These are phyloP conservation scores for Pholiota adiposa DNA, from an alignment of 1,284 basidiomycete genomes.

Conservation along the genomic window DNA sequence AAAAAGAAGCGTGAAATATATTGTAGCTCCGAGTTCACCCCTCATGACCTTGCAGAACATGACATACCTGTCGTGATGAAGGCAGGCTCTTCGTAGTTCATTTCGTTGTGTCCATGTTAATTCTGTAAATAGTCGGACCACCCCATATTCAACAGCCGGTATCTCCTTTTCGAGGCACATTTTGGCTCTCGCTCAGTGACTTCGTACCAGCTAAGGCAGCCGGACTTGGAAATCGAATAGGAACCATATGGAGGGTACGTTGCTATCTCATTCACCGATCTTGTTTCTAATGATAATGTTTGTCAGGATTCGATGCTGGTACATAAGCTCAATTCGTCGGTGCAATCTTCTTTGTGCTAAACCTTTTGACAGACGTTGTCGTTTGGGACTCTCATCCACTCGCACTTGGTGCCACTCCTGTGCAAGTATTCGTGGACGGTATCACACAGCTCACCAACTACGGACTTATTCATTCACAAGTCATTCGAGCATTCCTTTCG, in stretches of 20 bases:
- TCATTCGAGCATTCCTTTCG: too few relatives aligned
- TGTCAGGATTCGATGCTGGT: conserved; percentile 55
- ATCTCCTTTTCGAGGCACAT: conserved; percentile 76
- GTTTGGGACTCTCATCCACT: conserved; percentile 72
- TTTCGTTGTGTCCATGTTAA: too few relatives aligned
- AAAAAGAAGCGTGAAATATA: too few relatives aligned
- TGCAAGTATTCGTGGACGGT: conserved; percentile 68
- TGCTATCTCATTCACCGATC: too few relatives aligned
- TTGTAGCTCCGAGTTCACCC: conserved; percentile 72
- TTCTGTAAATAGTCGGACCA: conserved; percentile 69
- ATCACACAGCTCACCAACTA: conserved; percentile 53
- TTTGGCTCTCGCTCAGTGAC: conserved; percentile 65
- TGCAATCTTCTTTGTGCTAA: not conserved
- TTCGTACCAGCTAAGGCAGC: conserved; percentile 63
- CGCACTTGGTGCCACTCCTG: conserved; percentile 62
- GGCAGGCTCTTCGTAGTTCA: conserved; percentile 30
- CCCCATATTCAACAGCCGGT: conserved; percentile 65
- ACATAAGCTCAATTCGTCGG: conserved; percentile 6
- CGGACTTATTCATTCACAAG: too few relatives aligned
- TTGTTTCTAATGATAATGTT: too few relatives aligned
- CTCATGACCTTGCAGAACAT: conserved; percentile 64
- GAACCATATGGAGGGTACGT: conserved; percentile 47
- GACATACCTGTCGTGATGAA: conserved; percentile 68
- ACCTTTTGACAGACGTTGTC: conserved; percentile 41
- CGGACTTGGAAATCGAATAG: conserved; percentile 73